These are phyloP conservation scores for Tubosaeta brunneosetosa DNA, from an alignment of 768 basidiomycete genomes.

Conservation along the genomic window DNA sequence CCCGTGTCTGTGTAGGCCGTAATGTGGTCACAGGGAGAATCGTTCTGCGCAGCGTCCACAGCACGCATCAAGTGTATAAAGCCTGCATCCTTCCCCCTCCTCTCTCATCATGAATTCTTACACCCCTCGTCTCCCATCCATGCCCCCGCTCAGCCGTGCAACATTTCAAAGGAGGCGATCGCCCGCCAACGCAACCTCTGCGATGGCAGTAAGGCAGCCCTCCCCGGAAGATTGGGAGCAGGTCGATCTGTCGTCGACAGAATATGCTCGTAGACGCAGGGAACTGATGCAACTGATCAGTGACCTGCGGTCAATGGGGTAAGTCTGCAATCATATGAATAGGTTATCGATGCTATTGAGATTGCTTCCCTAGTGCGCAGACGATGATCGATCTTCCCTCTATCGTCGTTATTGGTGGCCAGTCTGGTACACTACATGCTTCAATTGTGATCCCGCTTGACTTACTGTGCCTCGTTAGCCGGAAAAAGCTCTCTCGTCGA, in stretches of 20 bases:
- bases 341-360: not conserved
- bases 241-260: slow-evolving; percentile 26
- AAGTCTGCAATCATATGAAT: not conserved
- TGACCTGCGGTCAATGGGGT: slow-evolving; percentile 41
- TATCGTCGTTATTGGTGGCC: slow-evolving; percentile 52
- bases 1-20: slow-evolving; percentile 1
- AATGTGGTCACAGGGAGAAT: not conserved
- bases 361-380: slow-evolving; percentile 31
- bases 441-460: not conserved
- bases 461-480: slow-evolving; percentile 30
- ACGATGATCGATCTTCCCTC: slow-evolving; percentile 42
- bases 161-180: not conserved
- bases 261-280: slow-evolving; percentile 38
- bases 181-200: not conserved
- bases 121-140: too few species aligned
- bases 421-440: slow-evolving; percentile 38
- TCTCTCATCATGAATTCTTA: too few species aligned
- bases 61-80: slow-evolving; percentile 10
- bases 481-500: slow-evolving; percentile 61
- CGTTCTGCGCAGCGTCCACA: not conserved
- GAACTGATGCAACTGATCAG: slow-evolving; percentile 38
- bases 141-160: too few species aligned
- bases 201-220: not conserved
- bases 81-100: too few species aligned
- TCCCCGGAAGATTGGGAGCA: slow-evolving; percentile 15